phyloP scores from a whole-genome alignment of 495 filamentous ascomycete species.

The Xylaria palmicola region DNA sequence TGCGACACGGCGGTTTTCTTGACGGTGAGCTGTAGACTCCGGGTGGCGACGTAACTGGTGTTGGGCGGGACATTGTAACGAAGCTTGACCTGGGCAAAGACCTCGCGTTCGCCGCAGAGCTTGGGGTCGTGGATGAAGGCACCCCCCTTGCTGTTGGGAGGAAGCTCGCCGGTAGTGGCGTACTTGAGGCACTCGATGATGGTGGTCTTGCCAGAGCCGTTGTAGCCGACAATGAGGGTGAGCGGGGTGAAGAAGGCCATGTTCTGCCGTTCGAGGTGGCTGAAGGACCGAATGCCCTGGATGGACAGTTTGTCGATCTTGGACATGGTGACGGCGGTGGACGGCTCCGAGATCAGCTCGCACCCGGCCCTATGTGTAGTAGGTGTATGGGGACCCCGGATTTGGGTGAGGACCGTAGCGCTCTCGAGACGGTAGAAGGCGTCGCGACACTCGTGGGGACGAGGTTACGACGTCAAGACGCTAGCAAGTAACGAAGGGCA shows the following conservation, averaged over 20 bases:
- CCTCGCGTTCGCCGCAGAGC: conserved; percentile 86
- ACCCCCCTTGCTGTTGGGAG: conserved; percentile 89
- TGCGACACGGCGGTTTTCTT: conserved; percentile 71
- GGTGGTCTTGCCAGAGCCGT: conserved; percentile 98
- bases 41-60: conserved; percentile 73
- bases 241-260: conserved; percentile 88
- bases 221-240: conserved; percentile 93
- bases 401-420: too few species aligned
- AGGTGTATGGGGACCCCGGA: neutral
- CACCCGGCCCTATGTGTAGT: conserved; percentile 1
- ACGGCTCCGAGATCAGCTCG: neutral
- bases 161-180: conserved; percentile 90
- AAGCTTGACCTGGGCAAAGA: conserved; percentile 87
- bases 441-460: neutral
- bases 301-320: conserved; percentile 90
- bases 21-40: conserved; percentile 79
- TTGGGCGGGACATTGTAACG: conserved; percentile 75
- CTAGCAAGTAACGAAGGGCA: neutral
- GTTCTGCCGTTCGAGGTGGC: conserved; percentile 69
- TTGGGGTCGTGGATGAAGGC: conserved; percentile 97
- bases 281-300: conserved; percentile 87
- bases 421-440: neutral
- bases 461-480: neutral
- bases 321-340: conserved; percentile 46
- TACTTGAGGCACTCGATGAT: conserved; percentile 99